Evolutionary conservation across 306 rosid species (phyloP).

Genomic region (Vachellia collinsii): DNA sequence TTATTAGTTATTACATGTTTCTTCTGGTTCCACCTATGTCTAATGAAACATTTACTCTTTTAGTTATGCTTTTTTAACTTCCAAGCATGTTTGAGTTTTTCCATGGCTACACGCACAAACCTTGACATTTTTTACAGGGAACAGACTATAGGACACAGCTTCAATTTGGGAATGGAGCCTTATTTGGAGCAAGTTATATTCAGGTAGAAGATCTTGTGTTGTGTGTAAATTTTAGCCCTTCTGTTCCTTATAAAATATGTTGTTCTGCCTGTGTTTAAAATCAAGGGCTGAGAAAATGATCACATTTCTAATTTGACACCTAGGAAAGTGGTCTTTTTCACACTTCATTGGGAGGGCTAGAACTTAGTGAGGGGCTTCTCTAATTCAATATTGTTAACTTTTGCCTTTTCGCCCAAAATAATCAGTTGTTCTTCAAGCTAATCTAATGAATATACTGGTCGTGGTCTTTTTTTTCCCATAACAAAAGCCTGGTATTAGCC

Average conservation of each 20-base stretch:
- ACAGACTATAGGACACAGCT: conserved; percentile 82
- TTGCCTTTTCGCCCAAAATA: not conserved
- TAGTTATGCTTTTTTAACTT: not conserved
- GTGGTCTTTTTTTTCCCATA: not conserved
- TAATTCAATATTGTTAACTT: not conserved
- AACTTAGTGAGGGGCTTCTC: not conserved
- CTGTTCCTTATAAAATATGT: not conserved
- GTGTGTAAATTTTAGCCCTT: conserved; percentile 26
- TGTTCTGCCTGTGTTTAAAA: not conserved
- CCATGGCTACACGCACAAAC: not conserved
- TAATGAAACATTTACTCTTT: conserved; percentile 2
- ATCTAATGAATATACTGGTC: not conserved
- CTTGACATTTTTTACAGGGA: conserved; percentile 60
- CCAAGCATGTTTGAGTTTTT: conserved; percentile 9
- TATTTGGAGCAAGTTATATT: conserved; percentile 93
- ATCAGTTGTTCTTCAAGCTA: not conserved
- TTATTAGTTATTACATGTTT: conserved; percentile 5
- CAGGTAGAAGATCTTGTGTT: conserved; percentile 57
- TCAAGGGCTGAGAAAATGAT: conserved; percentile 8
- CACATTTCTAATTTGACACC: not conserved
- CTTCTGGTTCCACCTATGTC: not conserved
- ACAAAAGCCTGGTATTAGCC: not conserved
- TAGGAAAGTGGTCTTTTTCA: not conserved
- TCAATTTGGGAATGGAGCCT: conserved; percentile 95
- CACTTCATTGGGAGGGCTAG: not conserved